Conservation (phyloP, 305 asterid genomes). For the Ruellia speciosa region DNA sequence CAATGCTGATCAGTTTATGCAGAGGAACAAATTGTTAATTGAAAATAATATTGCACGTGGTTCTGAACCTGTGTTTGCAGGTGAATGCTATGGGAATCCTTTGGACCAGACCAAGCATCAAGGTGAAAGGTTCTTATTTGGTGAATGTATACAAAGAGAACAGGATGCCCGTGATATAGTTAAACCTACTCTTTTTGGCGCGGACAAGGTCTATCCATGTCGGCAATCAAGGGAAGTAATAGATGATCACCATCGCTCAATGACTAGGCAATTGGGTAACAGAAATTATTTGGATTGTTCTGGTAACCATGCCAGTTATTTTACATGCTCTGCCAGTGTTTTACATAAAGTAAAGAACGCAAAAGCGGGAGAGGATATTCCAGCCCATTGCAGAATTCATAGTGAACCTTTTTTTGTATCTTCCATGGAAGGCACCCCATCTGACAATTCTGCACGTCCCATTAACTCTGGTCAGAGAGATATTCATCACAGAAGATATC, state of each 20-base stretch:
- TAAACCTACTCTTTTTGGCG: constrained; percentile 23
- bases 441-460: constrained; percentile 23
- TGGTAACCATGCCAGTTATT: constrained; percentile 22
- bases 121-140: constrained; percentile 24
- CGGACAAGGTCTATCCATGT: constrained; percentile 18
- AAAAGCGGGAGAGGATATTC: constrained; percentile 25
- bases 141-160: constrained; percentile 27
- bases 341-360: constrained; percentile 24
- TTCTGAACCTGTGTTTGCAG: constrained; percentile 19
- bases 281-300: constrained; percentile 25
- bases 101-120: constrained; percentile 22
- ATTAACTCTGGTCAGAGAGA: constrained; percentile 20
- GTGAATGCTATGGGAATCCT: constrained; percentile 25
- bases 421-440: constrained; percentile 21
- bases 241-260: constrained; percentile 23
- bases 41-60: constrained; percentile 22
- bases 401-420: constrained; percentile 23
- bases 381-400: constrained; percentile 23
- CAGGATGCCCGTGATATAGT: constrained; percentile 16
- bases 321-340: constrained; percentile 26
- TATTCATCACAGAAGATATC: constrained; percentile 24
- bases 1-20: constrained; percentile 25
- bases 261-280: constrained; percentile 29
- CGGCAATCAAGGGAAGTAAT: constrained; percentile 26
- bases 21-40: constrained; percentile 19